These are phyloP conservation scores for Moniliella sp. DNA, from an alignment of 1,284 basidiomycete genomes.

Conservation along the genomic window DNA sequence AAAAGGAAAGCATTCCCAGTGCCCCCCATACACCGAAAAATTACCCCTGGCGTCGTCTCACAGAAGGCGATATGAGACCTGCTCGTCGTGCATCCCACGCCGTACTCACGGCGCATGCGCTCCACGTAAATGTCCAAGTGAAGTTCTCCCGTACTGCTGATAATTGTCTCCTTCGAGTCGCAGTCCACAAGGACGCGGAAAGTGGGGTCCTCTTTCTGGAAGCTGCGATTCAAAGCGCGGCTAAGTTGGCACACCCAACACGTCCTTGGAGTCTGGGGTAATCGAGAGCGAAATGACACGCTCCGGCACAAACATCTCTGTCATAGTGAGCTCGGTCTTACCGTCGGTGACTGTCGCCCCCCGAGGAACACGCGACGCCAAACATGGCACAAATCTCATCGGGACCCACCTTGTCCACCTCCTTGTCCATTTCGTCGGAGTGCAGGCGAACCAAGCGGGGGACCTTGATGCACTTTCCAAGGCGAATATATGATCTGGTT, in stretches of 20 bases:
- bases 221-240: constrained; percentile 79
- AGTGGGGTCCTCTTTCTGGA: constrained; percentile 97
- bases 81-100: constrained; percentile 74
- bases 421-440: constrained; percentile 96
- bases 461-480: constrained; percentile 95
- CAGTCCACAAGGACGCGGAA: constrained; percentile 88
- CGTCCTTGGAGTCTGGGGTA: constrained; percentile 73
- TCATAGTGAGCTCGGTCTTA: constrained; percentile 38
- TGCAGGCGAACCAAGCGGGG: constrained; percentile 93
- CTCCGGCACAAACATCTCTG: constrained; percentile 93
- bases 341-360: constrained; percentile 74
- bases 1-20: no score
- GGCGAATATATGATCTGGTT: no score
- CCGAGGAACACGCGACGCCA: constrained; percentile 91
- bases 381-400: constrained; percentile 99
- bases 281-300: constrained; percentile 90
- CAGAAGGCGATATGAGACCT: constrained; percentile 92
- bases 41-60: no score
- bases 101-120: constrained; percentile 93
- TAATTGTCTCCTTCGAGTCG: constrained; percentile 97
- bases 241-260: constrained; percentile 62
- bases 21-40: no score
- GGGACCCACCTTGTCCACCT: constrained; percentile 79
- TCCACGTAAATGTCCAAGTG: constrained; percentile 98
- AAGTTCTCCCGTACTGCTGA: constrained; percentile 96